These are phyloP conservation scores for Zygnema cylindricum DNA, from an alignment of 139 green algal species.

Conservation along the genomic window DNA sequence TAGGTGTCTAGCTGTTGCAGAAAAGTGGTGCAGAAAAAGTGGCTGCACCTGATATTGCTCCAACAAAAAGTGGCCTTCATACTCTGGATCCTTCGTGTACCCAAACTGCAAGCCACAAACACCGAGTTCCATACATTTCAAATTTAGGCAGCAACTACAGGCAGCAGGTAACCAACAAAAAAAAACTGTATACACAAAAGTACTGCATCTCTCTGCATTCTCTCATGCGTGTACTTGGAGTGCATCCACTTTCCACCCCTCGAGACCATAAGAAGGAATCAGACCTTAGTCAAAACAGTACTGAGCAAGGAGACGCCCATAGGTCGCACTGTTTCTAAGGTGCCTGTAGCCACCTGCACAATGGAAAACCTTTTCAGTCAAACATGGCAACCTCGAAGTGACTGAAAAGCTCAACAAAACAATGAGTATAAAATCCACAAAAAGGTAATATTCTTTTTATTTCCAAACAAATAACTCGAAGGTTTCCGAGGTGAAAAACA, in stretches of 20 bases:
- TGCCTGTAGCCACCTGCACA: constrained; percentile 61
- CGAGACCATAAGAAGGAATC: neutral
- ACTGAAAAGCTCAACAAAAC: too few species aligned
- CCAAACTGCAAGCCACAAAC: constrained; percentile 44
- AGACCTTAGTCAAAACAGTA: constrained; percentile 55
- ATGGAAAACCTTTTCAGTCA: neutral
- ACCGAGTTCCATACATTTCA: too few species aligned
- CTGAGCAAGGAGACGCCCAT: constrained; percentile 56
- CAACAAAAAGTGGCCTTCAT: constrained; percentile 63
- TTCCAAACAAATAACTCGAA: too few species aligned
- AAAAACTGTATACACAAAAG: neutral
- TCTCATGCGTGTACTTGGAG: too few species aligned
- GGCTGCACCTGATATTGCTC: constrained; percentile 66
- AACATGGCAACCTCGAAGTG: too few species aligned
- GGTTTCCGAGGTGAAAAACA: too few species aligned
- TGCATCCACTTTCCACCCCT: too few species aligned
- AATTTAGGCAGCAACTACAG: neutral
- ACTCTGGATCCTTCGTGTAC: constrained; percentile 57
- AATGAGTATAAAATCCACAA: too few species aligned
- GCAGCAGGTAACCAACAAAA: neutral
- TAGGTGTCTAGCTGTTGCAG: too few species aligned
- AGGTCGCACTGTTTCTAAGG: constrained; percentile 58
- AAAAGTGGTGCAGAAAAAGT: too few species aligned
- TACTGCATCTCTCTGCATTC: neutral
- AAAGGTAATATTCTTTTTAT: too few species aligned